These are phyloP conservation scores for Salicornia ramosissima DNA, from an alignment of 148 eudicot species.

Conservation along the genomic window DNA sequence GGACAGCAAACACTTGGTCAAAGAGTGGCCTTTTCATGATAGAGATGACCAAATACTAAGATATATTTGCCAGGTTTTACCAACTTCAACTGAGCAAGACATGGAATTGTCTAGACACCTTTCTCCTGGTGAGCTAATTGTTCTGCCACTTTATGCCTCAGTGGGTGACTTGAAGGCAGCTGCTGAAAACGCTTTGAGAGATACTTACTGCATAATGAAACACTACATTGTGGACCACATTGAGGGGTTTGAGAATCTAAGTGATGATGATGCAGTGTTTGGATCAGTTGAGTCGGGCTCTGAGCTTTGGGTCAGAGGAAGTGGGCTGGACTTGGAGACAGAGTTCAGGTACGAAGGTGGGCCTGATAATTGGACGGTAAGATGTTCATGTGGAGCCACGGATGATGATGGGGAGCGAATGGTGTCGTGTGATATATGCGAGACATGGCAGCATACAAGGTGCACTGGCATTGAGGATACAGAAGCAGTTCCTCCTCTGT, in stretches of 20 bases:
- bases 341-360: constrained; percentile 66
- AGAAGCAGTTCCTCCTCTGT: constrained; percentile 65
- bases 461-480: constrained; percentile 71
- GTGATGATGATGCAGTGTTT: constrained; percentile 55
- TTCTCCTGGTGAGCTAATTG: constrained; percentile 43
- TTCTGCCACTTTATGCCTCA: constrained; percentile 57
- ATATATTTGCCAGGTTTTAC: constrained; percentile 46
- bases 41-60: constrained; percentile 49
- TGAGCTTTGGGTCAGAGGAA: constrained; percentile 43
- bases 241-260: constrained; percentile 29
- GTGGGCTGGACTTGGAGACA: constrained; percentile 35
- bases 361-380: constrained; percentile 65
- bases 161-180: constrained; percentile 52
- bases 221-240: constrained; percentile 36
- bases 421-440: constrained; percentile 88
- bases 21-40: constrained; percentile 73
- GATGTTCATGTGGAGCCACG: constrained; percentile 69
- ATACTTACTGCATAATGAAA: constrained; percentile 61
- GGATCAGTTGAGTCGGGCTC: constrained; percentile 61
- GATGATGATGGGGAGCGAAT: constrained; percentile 98
- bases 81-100: constrained; percentile 32
- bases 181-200: constrained; percentile 51
- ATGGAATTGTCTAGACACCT: constrained; percentile 17
- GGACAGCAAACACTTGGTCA: constrained; percentile 65
- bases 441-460: constrained; percentile 80